phyloP scores from a whole-genome alignment of 805 yeast species.

The Pichia heedii region DNA sequence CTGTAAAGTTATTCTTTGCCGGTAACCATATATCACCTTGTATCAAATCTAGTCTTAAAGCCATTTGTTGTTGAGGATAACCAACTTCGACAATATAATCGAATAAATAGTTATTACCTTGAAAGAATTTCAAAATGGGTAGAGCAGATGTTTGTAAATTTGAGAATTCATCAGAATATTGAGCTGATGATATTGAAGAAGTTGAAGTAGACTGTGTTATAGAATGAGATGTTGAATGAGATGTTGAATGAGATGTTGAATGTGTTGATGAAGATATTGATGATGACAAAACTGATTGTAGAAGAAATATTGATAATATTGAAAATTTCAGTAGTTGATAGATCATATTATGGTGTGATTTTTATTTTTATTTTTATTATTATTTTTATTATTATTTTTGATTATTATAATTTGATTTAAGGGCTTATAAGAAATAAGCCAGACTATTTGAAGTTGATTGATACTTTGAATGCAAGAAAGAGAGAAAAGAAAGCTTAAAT shows the following conservation, averaged over 20 bases:
- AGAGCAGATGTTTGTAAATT: not conserved
- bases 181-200: too few relatives aligned
- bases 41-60: conserved; percentile 24
- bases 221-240: not conserved
- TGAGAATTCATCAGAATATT: not conserved
- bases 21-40: conserved; percentile 26
- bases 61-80: conserved; percentile 15
- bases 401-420: too few relatives aligned
- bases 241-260: not conserved
- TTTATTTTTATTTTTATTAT: too few relatives aligned
- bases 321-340: too few relatives aligned
- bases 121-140: conserved; percentile 5
- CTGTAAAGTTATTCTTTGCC: conserved; percentile 15
- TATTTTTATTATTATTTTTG: too few relatives aligned
- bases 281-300: not conserved
- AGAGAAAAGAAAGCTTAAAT: too few relatives aligned
- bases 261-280: not conserved
- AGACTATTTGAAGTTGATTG: too few relatives aligned
- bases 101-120: conserved; percentile 7
- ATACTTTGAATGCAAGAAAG: too few relatives aligned
- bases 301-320: not conserved
- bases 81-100: conserved; percentile 23
- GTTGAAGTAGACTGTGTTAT: not conserved
- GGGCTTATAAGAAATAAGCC: too few relatives aligned
- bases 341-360: too few relatives aligned